Conservation (phyloP, 306 rosid species). For the Comarum palustre region DNA sequence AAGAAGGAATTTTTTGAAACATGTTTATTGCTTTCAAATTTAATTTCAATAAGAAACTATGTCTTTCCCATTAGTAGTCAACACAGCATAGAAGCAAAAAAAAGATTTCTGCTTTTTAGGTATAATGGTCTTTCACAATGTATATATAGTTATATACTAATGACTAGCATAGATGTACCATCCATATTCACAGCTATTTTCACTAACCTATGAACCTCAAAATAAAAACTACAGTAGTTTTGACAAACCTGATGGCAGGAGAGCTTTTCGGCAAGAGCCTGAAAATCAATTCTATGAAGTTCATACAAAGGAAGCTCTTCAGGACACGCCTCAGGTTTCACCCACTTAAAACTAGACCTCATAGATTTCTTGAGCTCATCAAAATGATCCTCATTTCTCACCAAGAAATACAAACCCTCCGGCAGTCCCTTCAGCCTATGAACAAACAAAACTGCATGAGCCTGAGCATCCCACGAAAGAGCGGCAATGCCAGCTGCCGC, state of each 20-base stretch:
- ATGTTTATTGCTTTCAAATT: neutral
- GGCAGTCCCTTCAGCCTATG: slow-evolving; percentile 82
- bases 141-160: neutral
- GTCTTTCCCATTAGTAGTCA: neutral
- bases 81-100: neutral
- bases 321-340: slow-evolving; percentile 80
- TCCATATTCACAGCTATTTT: slow-evolving; percentile 18
- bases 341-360: slow-evolving; percentile 65
- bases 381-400: slow-evolving; percentile 76
- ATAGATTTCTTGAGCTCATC: slow-evolving; percentile 61
- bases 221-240: neutral
- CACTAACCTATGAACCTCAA: slow-evolving; percentile 4
- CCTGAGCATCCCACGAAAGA: slow-evolving; percentile 86
- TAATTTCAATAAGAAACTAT: neutral
- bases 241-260: slow-evolving; percentile 79
- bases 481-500: slow-evolving; percentile 59
- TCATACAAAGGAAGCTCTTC: slow-evolving; percentile 69
- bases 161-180: neutral
- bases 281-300: slow-evolving; percentile 49
- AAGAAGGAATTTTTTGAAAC: neutral
- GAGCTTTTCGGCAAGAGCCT: slow-evolving; percentile 48
- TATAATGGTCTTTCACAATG: neutral
- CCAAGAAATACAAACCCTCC: slow-evolving; percentile 74
- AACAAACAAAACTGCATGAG: slow-evolving; percentile 87
- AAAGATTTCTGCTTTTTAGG: neutral